These are phyloP conservation scores for Suhomyces bokatorum DNA, from an alignment of 1,139 yeast genomes.

Conservation along the genomic window DNA sequence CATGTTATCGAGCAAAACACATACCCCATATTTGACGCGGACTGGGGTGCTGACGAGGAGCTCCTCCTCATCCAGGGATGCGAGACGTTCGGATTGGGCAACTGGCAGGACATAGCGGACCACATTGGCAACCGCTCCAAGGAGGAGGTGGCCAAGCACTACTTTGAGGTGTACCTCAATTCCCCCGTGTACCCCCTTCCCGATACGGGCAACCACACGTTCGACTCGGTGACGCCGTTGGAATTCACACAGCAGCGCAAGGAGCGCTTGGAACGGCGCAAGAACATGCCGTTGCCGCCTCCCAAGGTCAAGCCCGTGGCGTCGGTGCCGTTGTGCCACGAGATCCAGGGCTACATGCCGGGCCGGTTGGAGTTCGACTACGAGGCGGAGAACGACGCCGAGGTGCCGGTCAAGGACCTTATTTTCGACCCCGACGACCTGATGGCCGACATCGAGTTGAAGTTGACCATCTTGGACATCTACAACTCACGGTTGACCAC, in stretches of 20 bases:
- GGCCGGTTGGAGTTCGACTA: conserved; percentile 95
- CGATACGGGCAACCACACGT: conserved; percentile 59
- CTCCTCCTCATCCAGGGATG: conserved; percentile 84
- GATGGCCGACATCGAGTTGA: conserved; percentile 83
- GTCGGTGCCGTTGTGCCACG: conserved; percentile 94
- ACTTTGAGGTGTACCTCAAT: conserved; percentile 66
- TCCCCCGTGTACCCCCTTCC: conserved; percentile 79
- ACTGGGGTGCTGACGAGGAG: conserved; percentile 99
- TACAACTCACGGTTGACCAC: conserved; percentile 87
- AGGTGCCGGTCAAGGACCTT: conserved; percentile 90
- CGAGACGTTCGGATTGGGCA: conserved; percentile 88
- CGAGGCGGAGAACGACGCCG: conserved; percentile 97
- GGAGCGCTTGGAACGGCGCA: conserved; percentile 63
- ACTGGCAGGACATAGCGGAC: conserved; percentile 96
- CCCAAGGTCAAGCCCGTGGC: conserved; percentile 88
- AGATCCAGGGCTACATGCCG: conserved; percentile 97
- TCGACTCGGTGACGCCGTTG: conserved; percentile 60
- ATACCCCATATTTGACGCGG: conserved; percentile 84
- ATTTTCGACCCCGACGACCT: conserved; percentile 91
- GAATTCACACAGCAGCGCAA: conserved; percentile 72
- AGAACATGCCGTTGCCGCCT: conserved; percentile 65
- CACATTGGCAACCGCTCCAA: conserved; percentile 90
- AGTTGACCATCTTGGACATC: conserved; percentile 81
- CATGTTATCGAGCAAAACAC: conserved; percentile 91
- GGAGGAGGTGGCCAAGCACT: conserved; percentile 89